Base-by-base conservation (phyloP, 345 rosid species). In the Barbarea vulgaris region DNA sequence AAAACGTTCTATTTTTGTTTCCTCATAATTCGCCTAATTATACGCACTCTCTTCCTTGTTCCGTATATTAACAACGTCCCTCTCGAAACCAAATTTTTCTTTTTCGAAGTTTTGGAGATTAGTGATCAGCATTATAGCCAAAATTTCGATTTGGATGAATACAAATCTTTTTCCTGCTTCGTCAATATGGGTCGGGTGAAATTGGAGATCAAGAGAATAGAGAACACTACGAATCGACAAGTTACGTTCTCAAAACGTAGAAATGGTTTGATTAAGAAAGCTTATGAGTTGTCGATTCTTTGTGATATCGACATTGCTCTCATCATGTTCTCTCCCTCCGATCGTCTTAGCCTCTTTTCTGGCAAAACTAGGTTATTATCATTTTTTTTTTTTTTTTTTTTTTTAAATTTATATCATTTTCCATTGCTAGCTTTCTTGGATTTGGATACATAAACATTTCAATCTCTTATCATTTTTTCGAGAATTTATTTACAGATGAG, bases 261-360 rank as follows among this genome's bases (percentile, higher is more conserved):
- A 65, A 89, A 88, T 82, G 96, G 93, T 63, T 87, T 92, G 81
- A 88, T 92, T 55, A 90, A 92, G 82, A 92, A 92, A 61, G 97
- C 96, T 30, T 92, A 90, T 30, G 97, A 92, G 67, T 85, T 92
- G 74, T 85, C 92, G n/a, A 72, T 89, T 67, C 96, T 92, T 11
- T 87, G 96, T 21, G 96, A 88, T 60, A 87, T 92, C 69, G 96
- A 90, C 55, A 87, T 90, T 74, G 94, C 96, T 47, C 94, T 92
- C 54, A 78, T 88, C 69, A 88, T 90, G 94, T 92, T 90, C 77
- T 90, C 93, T 72, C 87, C 92, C 3, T 90, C 91, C 2, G 80
- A 83, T 24, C 88, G 91, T 9, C 84, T 90, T 53, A 84, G 84
- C 73, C 93, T 87, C 39, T 93, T 88, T 69, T 90, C 95, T 3